These are phyloP conservation scores for Metarhizium humberi DNA, from an alignment of 2,329 filamentous ascomycete genomes.

Conservation along the genomic window DNA sequence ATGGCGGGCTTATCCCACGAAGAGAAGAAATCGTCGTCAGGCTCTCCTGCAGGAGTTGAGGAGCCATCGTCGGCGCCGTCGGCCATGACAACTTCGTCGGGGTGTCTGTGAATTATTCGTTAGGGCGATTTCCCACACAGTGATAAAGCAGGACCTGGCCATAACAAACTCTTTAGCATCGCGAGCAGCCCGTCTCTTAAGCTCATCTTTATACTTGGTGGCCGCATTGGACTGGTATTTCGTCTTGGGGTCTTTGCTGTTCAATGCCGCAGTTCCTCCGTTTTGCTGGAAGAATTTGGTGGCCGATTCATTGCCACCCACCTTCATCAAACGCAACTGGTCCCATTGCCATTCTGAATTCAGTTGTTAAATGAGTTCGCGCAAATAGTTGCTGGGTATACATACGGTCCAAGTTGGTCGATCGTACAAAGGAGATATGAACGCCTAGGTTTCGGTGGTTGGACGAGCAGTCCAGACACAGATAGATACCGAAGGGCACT, in stretches of 20 bases:
- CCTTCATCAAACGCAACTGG: constrained; percentile 93
- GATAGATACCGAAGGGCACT: constrained; percentile 92
- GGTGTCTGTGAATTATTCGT: constrained; percentile 49
- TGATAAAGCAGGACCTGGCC: not conserved
- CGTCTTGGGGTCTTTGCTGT: constrained; percentile 92
- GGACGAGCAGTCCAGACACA: constrained; percentile 94
- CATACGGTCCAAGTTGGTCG: constrained; percentile 96
- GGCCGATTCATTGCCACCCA: constrained; percentile 94
- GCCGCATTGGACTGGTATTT: constrained; percentile 95
- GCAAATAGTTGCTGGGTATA: constrained; percentile 6
- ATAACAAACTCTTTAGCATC: constrained; percentile 71
- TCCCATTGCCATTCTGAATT: constrained; percentile 92
- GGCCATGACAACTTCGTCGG: constrained; percentile 74
- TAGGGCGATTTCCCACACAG: constrained; percentile 9
- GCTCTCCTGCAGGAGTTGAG: constrained; percentile 71
- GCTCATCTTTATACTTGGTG: constrained; percentile 94
- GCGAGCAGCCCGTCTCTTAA: constrained; percentile 73
- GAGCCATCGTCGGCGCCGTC: constrained; percentile 62
- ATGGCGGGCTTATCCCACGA: constrained; percentile 98
- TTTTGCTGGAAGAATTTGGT: constrained; percentile 98
- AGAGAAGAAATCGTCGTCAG: constrained; percentile 96
- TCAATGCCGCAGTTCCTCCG: constrained; percentile 84
- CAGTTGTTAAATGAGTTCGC: constrained; percentile 10
- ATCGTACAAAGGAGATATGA: constrained; percentile 97
- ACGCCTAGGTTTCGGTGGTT: constrained; percentile 97